phyloP scores from a whole-genome alignment of 139 green algal genomes.

The Raphidocelis subcapitata region DNA sequence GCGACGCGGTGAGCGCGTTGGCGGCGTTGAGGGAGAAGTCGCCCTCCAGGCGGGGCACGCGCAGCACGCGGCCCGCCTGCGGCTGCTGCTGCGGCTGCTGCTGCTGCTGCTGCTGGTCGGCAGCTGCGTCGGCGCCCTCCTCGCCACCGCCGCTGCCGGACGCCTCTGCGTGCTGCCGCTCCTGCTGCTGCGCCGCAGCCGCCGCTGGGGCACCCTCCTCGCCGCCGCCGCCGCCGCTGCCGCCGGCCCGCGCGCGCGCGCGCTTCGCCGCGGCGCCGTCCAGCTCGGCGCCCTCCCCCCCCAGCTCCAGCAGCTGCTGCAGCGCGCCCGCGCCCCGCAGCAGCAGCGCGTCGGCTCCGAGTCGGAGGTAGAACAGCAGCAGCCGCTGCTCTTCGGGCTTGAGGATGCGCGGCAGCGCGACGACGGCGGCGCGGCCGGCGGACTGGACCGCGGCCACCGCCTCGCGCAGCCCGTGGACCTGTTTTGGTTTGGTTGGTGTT shows the following conservation, averaged over 20 bases:
- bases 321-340: conserved; percentile 67
- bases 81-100: neutral
- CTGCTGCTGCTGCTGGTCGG: conserved; percentile 14
- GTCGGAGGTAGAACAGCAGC: conserved; percentile 71
- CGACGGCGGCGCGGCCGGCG: conserved; percentile 51
- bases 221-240: neutral
- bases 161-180: conserved; percentile 3
- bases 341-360: conserved; percentile 76
- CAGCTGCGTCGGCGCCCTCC: neutral
- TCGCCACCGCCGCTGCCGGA: neutral
- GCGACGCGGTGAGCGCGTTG: conserved; percentile 63
- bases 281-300: conserved; percentile 36
- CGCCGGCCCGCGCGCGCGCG: neutral
- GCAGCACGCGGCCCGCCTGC: neutral
- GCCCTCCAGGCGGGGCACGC: conserved; percentile 56
- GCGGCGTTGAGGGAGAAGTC: conserved; percentile 87
- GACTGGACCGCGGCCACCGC: conserved; percentile 50
- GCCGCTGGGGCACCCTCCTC: too few species aligned
- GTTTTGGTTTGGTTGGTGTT: neutral
- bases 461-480: conserved; percentile 73
- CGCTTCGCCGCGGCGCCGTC: neutral
- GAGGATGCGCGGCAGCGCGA: conserved; percentile 73
- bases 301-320: conserved; percentile 59
- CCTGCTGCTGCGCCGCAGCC: neutral
- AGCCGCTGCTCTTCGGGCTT: conserved; percentile 82